These are phyloP conservation scores for Helotiales sp. DNA, from an alignment of 2,329 filamentous ascomycete species.

Conservation along the genomic window DNA sequence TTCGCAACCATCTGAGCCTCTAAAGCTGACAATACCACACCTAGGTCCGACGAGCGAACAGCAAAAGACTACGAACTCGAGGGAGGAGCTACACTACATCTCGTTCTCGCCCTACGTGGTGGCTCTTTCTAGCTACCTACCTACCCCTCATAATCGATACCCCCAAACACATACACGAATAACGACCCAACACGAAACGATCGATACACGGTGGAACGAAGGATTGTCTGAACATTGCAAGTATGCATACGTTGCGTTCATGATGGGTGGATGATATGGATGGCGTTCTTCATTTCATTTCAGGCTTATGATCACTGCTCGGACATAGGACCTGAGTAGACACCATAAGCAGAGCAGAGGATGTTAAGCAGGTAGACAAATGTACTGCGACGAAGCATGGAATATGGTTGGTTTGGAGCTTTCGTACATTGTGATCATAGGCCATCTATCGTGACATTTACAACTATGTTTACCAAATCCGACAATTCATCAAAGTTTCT, in stretches of 20 bases:
- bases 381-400: background rate
- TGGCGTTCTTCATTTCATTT: constrained; percentile 2
- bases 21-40: background rate
- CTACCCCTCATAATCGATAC: no score
- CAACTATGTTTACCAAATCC: background rate
- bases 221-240: background rate
- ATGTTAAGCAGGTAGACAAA: background rate
- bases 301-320: no score
- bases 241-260: constrained; percentile 1
- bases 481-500: background rate
- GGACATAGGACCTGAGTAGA: no score
- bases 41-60: constrained; percentile 96
- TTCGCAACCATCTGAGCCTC: background rate
- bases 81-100: constrained; percentile 88
- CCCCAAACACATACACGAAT: background rate
- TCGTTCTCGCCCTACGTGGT: constrained; percentile 91
- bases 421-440: background rate
- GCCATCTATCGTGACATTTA: background rate
- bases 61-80: constrained; percentile 88
- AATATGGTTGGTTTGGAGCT: background rate
- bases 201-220: background rate
- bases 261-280: constrained; percentile 2
- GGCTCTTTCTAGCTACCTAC: constrained; percentile 44
- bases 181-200: background rate
- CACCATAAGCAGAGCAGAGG: background rate